Evolutionary conservation across 495 filamentous ascomycete species (phyloP), one percentile per base, ranked within the genome.

Genomic region (Xylaria grammica): DNA sequence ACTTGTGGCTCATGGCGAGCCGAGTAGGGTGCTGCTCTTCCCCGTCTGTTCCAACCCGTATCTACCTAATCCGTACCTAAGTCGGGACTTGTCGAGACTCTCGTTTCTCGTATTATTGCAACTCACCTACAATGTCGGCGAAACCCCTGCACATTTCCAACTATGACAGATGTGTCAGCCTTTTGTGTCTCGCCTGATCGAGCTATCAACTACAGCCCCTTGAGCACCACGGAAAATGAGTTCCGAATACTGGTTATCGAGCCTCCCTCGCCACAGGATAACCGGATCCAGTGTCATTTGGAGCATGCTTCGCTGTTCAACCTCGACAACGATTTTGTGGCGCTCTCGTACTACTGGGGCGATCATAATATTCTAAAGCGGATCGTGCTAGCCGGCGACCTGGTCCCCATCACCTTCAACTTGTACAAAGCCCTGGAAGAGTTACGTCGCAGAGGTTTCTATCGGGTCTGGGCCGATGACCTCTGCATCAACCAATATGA

Each of bases 401-500:
- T 44, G 6, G 34, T 51, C 3, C 44, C 54, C 4, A 58, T 58
- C 24, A 46, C 44, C 11, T 50, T 50, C 29, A 64, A 50, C n/a
- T 40, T 64, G 9, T 51, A 64, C 19, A 50, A 48, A 24, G 62
- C 62, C 3, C 11, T 64, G 19, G 42, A 49, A 20, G 52, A 64
- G 30, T 32, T 64, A 15, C 51, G 53, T 7, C 32, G 45, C 11
- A 32, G 62, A 20, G 62, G 62, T 0, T 22, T 48, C 20, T 56
- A 51, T 30, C n/a, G 62, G 7, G 53, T 69, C 20, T 66, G 67
- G 67, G 65, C 53, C 11, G 67, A 66, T 32, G 63, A 53, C 48
- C 54, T 69, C 38, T 69, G 67, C 60, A 69, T 69, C 53, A 69
- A 69, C 59, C 67, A 65, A 48, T 22, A 30, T 13, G 60, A 69